Evolutionary conservation across 129 eudicot genomes (phyloP), one percentile per base, ranked within the genome.

Genomic region (Apium graveolens): DNA sequence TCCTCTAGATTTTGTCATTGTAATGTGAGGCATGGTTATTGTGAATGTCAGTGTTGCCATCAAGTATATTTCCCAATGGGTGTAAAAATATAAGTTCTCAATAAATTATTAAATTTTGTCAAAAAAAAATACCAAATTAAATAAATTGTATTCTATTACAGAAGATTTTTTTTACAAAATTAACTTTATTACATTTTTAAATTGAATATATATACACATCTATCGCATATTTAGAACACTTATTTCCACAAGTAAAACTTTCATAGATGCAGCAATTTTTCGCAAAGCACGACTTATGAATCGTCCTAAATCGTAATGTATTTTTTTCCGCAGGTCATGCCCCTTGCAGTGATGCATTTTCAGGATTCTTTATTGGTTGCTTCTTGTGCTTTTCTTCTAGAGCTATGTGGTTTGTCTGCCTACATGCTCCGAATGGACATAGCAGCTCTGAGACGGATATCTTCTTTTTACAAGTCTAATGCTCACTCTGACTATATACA

Each of bases 321-420:
- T 72, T 62, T 65, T 37, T 14, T 26, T 29, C 16, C 55, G 76
- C 75, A 93, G 98, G 97, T 93, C 44, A 80, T 87, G 74, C 98
- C 98, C 62, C 93, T 93, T 85, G 98, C 97, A 53, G 85, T 93
- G 75, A 81, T 87, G 86, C 91, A 93, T 87, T 91, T 91, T 80
- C 90, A 89, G 82, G 91, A 91, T 81, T 82, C 93, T 76, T 88
- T 91, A 74, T 80, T 91, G 84, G 98, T 93, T 76, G 90, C 97
- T 72, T 91, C 98, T 7, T 93, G 98, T 86, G 93, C 93, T 74
- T 88, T 93, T 78, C 96, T 93, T 66, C 55, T 93, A 79, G 98
- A 93, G 87, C 90, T 93, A 53, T 89, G 98, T 89, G 97, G 98
- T 74, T 80, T 89, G 82, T 89, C 98, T 85, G 91, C 96, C 80